These are phyloP conservation scores for Lecanicillium sp. DNA, from an alignment of 2,329 filamentous ascomycete genomes.

Conservation along the genomic window DNA sequence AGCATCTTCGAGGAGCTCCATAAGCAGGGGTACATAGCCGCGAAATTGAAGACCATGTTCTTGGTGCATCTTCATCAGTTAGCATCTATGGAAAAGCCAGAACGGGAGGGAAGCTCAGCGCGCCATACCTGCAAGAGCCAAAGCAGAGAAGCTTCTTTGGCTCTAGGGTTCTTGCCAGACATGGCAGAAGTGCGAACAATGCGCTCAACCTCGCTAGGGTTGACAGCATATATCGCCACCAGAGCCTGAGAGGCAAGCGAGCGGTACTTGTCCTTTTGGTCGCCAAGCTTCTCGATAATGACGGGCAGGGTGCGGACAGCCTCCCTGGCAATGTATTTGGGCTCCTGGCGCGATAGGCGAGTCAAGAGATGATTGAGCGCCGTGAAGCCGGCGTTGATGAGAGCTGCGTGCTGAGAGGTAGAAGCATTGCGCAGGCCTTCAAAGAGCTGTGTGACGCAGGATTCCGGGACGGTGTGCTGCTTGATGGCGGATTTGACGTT, in stretches of 20 bases:
- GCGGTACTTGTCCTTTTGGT: constrained; percentile 79
- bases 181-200: constrained; percentile 72
- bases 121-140: constrained; percentile 68
- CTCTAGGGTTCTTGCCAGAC: constrained; percentile 69
- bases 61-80: constrained; percentile 59
- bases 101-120: too few relatives aligned
- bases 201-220: constrained; percentile 67
- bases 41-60: constrained; percentile 75
- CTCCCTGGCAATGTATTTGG: constrained; percentile 62
- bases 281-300: constrained; percentile 77
- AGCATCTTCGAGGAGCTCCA: constrained; percentile 82
- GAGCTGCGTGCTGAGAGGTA: constrained; percentile 64
- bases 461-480: constrained; percentile 80
- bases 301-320: constrained; percentile 63
- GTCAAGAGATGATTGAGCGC: constrained; percentile 83
- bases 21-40: constrained; percentile 70
- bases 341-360: constrained; percentile 76
- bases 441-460: constrained; percentile 63
- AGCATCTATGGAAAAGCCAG: too few relatives aligned
- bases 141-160: constrained; percentile 76
- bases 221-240: constrained; percentile 64
- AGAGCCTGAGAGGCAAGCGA: constrained; percentile 66
- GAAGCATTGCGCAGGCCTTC: constrained; percentile 73
- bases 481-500: constrained; percentile 83
- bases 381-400: constrained; percentile 78